These are phyloP conservation scores for Microglena sp. DNA, from an alignment of 139 green algal species.

Conservation along the genomic window DNA sequence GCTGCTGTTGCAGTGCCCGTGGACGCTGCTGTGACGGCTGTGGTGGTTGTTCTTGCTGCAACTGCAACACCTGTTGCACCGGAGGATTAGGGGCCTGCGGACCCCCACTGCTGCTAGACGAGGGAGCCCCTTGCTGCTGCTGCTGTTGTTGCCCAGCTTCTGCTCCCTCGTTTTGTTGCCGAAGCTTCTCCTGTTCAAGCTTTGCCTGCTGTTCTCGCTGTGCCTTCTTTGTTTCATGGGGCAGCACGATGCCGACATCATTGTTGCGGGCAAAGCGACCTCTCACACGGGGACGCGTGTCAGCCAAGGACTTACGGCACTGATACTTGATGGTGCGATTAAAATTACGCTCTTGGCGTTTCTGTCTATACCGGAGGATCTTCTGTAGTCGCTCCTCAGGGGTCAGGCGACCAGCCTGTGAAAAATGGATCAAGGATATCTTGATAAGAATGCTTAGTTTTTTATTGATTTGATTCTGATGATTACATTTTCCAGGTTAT, in stretches of 20 bases:
- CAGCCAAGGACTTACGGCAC: slow-evolving; percentile 74
- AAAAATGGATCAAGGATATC: background rate
- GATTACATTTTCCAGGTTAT: background rate
- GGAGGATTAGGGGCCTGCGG: too few relatives aligned
- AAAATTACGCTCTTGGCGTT: slow-evolving; percentile 46
- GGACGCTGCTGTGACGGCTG: too few relatives aligned
- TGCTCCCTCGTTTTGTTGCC: too few relatives aligned
- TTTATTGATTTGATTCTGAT: background rate
- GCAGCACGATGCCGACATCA: slow-evolving; percentile 22
- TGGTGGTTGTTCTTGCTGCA: too few relatives aligned
- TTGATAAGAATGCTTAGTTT: background rate
- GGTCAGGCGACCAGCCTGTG: slow-evolving; percentile 30
- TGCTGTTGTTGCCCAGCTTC: too few relatives aligned
- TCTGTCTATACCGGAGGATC: slow-evolving; percentile 67
- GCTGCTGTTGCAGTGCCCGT: too few relatives aligned
- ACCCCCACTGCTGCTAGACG: too few relatives aligned
- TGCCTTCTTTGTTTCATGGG: slow-evolving; percentile 14
- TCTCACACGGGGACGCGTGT: slow-evolving; percentile 57
- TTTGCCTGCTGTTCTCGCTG: too few relatives aligned
- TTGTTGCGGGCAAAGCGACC: slow-evolving; percentile 64
- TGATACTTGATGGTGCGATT: slow-evolving; percentile 60
- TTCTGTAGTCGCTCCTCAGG: slow-evolving; percentile 54
- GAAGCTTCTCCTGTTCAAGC: too few relatives aligned
- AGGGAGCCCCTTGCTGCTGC: too few relatives aligned
- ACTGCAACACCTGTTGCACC: too few relatives aligned